Evolutionary conservation across 352 stramenopile genomes (phyloP).

Genomic region (Pythium periplocum): DNA sequence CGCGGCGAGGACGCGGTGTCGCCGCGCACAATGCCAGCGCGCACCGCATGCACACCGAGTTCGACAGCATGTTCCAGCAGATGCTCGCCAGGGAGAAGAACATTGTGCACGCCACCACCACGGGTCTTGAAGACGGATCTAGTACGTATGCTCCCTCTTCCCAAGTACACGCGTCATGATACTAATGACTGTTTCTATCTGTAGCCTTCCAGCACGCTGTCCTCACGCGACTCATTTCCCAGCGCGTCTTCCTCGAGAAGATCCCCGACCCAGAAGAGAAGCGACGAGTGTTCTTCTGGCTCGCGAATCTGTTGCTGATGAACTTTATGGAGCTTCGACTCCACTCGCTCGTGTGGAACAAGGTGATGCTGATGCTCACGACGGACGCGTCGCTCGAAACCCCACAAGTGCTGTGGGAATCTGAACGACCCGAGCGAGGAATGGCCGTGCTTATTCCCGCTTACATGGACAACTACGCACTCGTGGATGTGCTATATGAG

Average conservation of each 20-base stretch:
- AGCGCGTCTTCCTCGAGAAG: constrained; percentile 58
- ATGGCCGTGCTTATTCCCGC: constrained; percentile 66
- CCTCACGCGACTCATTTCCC: constrained; percentile 47
- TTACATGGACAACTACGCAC: constrained; percentile 41
- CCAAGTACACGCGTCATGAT: neutral
- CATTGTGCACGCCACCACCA: constrained; percentile 66
- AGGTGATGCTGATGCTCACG: constrained; percentile 65
- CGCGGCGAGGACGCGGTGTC: constrained; percentile 28
- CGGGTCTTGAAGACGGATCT: constrained; percentile 60
- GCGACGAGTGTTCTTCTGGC: constrained; percentile 63
- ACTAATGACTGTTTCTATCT: constrained; percentile 5
- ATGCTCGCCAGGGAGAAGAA: constrained; percentile 74
- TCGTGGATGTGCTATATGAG: constrained; percentile 63
- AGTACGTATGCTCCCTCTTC: constrained; percentile 9
- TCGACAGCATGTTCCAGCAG: constrained; percentile 50
- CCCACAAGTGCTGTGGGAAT: constrained; percentile 48
- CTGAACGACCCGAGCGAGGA: constrained; percentile 40
- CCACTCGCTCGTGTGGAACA: constrained; percentile 82
- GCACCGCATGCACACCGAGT: constrained; percentile 38
- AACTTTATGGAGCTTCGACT: constrained; percentile 82
- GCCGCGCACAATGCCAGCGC: constrained; percentile 35
- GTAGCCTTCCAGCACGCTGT: constrained; percentile 49
- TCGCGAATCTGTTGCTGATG: constrained; percentile 70
- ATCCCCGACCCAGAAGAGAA: constrained; percentile 47
- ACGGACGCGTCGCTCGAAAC: constrained; percentile 25